A percentile compares a stretch with the other conserved stretches of the same genome.
Evolutionary conservation across 129 eudicot species (phyloP).

Genomic region (Tanacetum coccineum): DNA sequence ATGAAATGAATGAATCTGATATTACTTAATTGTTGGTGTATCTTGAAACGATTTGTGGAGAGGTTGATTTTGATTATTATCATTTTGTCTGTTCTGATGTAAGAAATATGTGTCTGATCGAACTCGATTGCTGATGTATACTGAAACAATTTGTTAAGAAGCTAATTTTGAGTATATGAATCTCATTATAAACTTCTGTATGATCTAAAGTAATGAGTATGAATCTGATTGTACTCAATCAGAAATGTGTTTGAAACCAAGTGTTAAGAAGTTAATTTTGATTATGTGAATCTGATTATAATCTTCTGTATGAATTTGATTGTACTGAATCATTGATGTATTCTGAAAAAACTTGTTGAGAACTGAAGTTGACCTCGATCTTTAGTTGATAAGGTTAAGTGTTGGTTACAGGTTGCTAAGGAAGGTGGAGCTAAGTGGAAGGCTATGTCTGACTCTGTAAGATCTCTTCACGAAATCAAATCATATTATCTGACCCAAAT

Average conservation of each 20-base stretch:
- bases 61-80: neutral
- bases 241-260: neutral
- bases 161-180: neutral
- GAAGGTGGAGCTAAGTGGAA: constrained; percentile 39
- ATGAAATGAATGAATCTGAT: too few species aligned
- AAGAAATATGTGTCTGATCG: neutral
- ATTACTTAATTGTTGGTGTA: too few species aligned
- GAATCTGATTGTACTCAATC: neutral
- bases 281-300: neutral
- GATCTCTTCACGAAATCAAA: constrained; percentile 22
- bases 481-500: neutral
- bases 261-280: neutral
- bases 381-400: constrained; percentile 4
- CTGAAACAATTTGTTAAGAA: neutral
- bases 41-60: too few species aligned
- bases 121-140: neutral
- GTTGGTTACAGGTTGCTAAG: constrained; percentile 19
- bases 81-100: neutral
- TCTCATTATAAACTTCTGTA: neutral
- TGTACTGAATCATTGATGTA: neutral
- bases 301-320: constrained; percentile 5
- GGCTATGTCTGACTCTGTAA: constrained; percentile 40
- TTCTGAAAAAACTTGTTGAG: neutral
- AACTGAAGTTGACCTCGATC: neutral
- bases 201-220: neutral